phyloP scores from a whole-genome alignment of 2,329 filamentous ascomycete species.

The Fusarium bactridioides region DNA sequence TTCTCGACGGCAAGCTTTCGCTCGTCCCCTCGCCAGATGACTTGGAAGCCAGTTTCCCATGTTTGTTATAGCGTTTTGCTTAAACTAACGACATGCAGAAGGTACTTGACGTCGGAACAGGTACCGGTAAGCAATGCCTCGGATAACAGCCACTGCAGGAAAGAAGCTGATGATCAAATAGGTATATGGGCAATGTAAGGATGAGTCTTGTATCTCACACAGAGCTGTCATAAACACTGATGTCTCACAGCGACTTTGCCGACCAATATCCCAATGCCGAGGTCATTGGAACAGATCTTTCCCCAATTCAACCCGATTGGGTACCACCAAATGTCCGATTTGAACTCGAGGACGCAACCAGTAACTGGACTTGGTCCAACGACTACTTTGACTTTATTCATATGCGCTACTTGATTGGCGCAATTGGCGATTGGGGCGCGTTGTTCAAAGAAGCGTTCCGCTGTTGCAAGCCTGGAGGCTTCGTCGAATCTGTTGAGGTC shows the following conservation, averaged over 20 bases:
- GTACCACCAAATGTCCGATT: background rate
- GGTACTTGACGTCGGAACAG: background rate
- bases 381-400: background rate
- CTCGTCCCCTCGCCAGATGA: background rate
- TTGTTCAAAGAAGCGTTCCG: background rate
- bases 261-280: background rate
- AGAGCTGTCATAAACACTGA: background rate
- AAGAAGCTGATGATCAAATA: background rate
- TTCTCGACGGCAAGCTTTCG: background rate
- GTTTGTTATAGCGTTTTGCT: fast-evolving
- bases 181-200: background rate
- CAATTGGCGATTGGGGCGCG: background rate
- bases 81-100: background rate
- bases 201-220: background rate
- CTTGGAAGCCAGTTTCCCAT: background rate
- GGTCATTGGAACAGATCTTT: background rate
- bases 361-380: background rate
- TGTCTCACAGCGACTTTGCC: background rate
- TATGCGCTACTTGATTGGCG: background rate
- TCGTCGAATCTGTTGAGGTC: background rate
- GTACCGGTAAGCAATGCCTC: fast-evolving
- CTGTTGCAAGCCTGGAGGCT: background rate
- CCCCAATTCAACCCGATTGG: background rate
- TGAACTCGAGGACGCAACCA: background rate
- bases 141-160: fast-evolving